Conservation (phyloP, 192 early-diverging fungal species). For the Podila minutissima region DNA sequence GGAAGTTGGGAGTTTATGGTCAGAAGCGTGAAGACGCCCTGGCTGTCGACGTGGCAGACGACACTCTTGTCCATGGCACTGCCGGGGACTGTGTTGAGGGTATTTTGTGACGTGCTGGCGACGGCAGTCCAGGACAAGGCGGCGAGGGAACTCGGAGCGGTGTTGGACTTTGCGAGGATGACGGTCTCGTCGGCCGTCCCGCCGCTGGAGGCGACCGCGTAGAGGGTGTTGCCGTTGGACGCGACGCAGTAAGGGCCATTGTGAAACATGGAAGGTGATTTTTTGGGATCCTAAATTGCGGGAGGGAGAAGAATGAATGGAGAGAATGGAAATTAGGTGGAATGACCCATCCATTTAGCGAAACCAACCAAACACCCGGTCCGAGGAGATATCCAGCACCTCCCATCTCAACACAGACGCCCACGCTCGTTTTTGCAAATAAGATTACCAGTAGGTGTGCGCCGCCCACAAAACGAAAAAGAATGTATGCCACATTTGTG, state of each 20-base stretch:
- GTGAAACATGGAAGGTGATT: no score
- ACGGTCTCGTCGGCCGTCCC: not conserved
- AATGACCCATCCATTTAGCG: no score
- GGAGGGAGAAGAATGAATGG: no score
- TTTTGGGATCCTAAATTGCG: no score
- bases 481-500: no score
- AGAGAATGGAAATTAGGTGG: no score
- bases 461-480: no score
- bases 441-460: no score
- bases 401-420: no score
- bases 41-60: conserved; percentile 8
- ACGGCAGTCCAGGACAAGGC: conserved; percentile 20
- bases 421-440: no score
- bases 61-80: not conserved
- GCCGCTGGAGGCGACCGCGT: not conserved
- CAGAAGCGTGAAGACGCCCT: conserved; percentile 25
- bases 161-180: conserved; percentile 23
- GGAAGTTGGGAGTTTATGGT: not conserved
- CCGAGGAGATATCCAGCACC: no score
- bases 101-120: not conserved
- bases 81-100: conserved; percentile 6
- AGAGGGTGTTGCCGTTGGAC: conserved; percentile 20
- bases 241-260: conserved; percentile 9
- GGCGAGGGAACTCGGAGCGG: not conserved
- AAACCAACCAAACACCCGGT: no score